Conservation (phyloP, 2,329 filamentous ascomycete species). For the Septoria petroselini region DNA sequence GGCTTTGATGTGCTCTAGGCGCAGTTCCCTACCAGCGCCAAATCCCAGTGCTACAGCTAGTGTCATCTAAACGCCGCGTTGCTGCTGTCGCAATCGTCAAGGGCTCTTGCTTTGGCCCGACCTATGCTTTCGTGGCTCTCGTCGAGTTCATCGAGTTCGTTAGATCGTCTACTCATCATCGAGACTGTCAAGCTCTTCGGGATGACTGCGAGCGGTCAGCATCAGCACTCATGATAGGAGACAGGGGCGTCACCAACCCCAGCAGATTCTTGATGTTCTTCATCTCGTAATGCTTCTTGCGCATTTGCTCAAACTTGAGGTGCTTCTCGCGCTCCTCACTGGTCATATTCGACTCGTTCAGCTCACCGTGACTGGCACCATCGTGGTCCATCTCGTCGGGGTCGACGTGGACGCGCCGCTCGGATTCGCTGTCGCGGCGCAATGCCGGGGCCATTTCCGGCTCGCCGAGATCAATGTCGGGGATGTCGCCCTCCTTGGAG, state of each 20-base stretch:
- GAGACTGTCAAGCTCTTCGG: slow-evolving; percentile 42
- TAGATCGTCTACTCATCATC: slow-evolving; percentile 41
- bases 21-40: not conserved
- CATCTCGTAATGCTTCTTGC: slow-evolving; percentile 99
- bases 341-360: slow-evolving; percentile 53
- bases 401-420: slow-evolving; percentile 82
- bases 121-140: slow-evolving; percentile 9
- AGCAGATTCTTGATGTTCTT: slow-evolving; percentile 84
- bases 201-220: slow-evolving; percentile 37
- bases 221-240: slow-evolving; percentile 8
- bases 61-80: slow-evolving; percentile 7
- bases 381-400: slow-evolving; percentile 41
- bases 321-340: slow-evolving; percentile 86
- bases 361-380: slow-evolving; percentile 56
- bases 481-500: slow-evolving; percentile 72
- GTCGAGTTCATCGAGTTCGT: slow-evolving; percentile 7
- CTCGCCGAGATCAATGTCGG: slow-evolving; percentile 86
- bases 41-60: slow-evolving; percentile 9
- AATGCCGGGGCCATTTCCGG: slow-evolving; percentile 60
- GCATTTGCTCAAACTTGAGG: slow-evolving; percentile 79
- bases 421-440: slow-evolving; percentile 44
- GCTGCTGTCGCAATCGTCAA: slow-evolving; percentile 6
- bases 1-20: slow-evolving; percentile 4
- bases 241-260: slow-evolving; percentile 53
- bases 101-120: not conserved